Percentiles rank a stretch among this genome's conserved stretches.
Evolutionary conservation across 768 basidiomycete genomes (phyloP).

Genomic region (Amanita subjunquillea): DNA sequence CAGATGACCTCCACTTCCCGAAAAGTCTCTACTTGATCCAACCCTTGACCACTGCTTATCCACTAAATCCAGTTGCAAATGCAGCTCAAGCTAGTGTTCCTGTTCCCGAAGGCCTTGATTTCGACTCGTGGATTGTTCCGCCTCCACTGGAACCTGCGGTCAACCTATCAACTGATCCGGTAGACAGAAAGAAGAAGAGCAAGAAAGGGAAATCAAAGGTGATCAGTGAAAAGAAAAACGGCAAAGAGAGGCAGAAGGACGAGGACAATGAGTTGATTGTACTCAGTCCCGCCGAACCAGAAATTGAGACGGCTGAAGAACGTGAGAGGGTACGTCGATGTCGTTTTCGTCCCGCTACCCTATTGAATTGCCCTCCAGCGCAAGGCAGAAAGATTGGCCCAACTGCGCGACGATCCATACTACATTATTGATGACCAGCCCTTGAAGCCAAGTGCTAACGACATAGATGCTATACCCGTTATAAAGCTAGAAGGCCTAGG

Average conservation of each 20-base stretch:
- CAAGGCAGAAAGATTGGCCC: conserved; percentile 65
- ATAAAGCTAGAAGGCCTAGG: conserved; percentile 73
- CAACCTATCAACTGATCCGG: conserved; percentile 31
- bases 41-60: conserved; percentile 67
- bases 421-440: conserved; percentile 67
- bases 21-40: conserved; percentile 83
- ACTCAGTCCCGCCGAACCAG: conserved; percentile 25
- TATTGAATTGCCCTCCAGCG: conserved; percentile 32
- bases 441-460: conserved; percentile 30
- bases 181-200: conserved; percentile 40
- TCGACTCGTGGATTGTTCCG: conserved; percentile 79
- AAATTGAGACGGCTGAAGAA: conserved; percentile 49
- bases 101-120: conserved; percentile 75
- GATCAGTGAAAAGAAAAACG: conserved; percentile 24
- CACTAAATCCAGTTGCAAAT: conserved; percentile 76
- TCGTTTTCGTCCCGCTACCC: not conserved
- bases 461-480: conserved; percentile 89
- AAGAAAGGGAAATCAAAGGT: conserved; percentile 36
- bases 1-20: conserved; percentile 54
- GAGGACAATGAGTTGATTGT: conserved; percentile 18
- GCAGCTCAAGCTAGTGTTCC: conserved; percentile 76
- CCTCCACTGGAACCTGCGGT: conserved; percentile 34
- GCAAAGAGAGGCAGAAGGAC: conserved; percentile 23
- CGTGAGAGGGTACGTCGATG: conserved; percentile 47
- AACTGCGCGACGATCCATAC: conserved; percentile 81